Percentiles rank a stretch among this genome's conserved stretches.
Evolutionary conservation across 768 basidiomycete genomes (phyloP).

Genomic region (Tylopilus vinaceipallidus): DNA sequence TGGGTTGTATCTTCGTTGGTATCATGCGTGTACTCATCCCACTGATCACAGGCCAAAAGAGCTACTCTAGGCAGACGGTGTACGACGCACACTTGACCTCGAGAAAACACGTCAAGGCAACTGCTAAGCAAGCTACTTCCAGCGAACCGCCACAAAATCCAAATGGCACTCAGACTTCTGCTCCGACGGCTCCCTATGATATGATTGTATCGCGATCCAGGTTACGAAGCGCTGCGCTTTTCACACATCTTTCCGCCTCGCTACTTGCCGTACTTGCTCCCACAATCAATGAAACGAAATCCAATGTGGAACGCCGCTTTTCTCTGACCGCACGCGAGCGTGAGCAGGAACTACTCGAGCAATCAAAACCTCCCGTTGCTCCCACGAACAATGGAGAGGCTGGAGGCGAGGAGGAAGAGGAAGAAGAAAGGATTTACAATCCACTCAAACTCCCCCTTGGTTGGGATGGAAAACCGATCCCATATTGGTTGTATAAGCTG

Average conservation of each 20-base stretch:
- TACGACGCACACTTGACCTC: slow-evolving; percentile 95
- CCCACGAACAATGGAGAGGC: slow-evolving; percentile 43
- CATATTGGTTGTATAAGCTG: slow-evolving; percentile 97
- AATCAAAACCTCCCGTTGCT: slow-evolving; percentile 48
- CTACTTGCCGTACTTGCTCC: slow-evolving; percentile 64
- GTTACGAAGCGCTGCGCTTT: slow-evolving; percentile 61
- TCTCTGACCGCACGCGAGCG: slow-evolving; percentile 97
- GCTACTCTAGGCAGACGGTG: slow-evolving; percentile 95
- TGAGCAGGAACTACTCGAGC: slow-evolving; percentile 87
- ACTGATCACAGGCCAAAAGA: slow-evolving; percentile 73
- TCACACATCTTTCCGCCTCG: slow-evolving; percentile 66
- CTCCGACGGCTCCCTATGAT: slow-evolving; percentile 35
- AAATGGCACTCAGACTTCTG: slow-evolving; percentile 27
- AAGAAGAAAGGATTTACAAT: slow-evolving; percentile 96
- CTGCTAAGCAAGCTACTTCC: slow-evolving; percentile 64
- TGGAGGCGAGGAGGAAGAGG: slow-evolving; percentile 81
- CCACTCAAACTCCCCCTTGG: slow-evolving; percentile 95
- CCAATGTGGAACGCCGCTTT: slow-evolving; percentile 94
- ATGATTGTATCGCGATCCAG: slow-evolving; percentile 41
- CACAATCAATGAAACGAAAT: slow-evolving; percentile 84
- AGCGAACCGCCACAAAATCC: slow-evolving; percentile 34
- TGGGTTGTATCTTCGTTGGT: slow-evolving; percentile 41
- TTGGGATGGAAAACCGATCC: slow-evolving; percentile 99
- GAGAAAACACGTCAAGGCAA: slow-evolving; percentile 93
- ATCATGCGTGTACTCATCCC: slow-evolving; percentile 1